Percentiles rank a stretch among this genome's conserved stretches.
These are phyloP conservation scores for Fusarium miscanthi DNA, from an alignment of 2,329 filamentous ascomycete genomes.

Conservation along the genomic window DNA sequence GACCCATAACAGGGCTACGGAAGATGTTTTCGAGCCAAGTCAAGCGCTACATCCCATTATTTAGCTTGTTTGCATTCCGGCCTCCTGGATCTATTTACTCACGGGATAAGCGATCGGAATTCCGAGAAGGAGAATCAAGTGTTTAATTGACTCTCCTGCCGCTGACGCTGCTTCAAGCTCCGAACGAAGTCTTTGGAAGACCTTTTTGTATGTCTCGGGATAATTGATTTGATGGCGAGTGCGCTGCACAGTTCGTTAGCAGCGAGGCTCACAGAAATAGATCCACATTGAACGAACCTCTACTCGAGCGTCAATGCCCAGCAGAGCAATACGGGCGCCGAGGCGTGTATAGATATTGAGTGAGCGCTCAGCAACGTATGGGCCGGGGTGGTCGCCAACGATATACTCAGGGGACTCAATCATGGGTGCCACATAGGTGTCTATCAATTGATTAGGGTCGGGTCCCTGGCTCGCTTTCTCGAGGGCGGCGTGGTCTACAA, in stretches of 20 bases:
- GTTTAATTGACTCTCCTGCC: conserved; percentile 81
- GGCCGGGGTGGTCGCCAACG: conserved; percentile 78
- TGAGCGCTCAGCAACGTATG: conserved; percentile 90
- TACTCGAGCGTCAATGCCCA: conserved; percentile 92
- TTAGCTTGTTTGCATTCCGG: neutral
- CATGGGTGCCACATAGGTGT: conserved; percentile 75
- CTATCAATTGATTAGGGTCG: conserved; percentile 77
- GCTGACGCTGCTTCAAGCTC: conserved; percentile 77
- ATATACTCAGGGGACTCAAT: conserved; percentile 78
- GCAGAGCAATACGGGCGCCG: conserved; percentile 83
- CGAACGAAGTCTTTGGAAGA: conserved; percentile 79
- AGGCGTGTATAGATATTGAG: conserved; percentile 88
- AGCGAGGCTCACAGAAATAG: neutral
- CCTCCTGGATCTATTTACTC: conserved; percentile 49
- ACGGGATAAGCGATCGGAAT: conserved; percentile 88
- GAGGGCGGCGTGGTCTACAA: conserved; percentile 40
- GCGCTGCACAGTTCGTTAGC: conserved; percentile 68
- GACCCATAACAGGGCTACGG: conserved; percentile 84
- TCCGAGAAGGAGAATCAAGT: conserved; percentile 87
- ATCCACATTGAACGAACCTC: conserved; percentile 65
- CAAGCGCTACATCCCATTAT: conserved; percentile 66
- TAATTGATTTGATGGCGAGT: conserved; percentile 96
- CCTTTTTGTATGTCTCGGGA: conserved; percentile 85
- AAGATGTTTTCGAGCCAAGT: conserved; percentile 98
- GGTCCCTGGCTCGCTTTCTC: conserved; percentile 59